Evolutionary conservation across 2,329 filamentous ascomycete genomes (phyloP).

Genomic region (Juglanconis oblonga): DNA sequence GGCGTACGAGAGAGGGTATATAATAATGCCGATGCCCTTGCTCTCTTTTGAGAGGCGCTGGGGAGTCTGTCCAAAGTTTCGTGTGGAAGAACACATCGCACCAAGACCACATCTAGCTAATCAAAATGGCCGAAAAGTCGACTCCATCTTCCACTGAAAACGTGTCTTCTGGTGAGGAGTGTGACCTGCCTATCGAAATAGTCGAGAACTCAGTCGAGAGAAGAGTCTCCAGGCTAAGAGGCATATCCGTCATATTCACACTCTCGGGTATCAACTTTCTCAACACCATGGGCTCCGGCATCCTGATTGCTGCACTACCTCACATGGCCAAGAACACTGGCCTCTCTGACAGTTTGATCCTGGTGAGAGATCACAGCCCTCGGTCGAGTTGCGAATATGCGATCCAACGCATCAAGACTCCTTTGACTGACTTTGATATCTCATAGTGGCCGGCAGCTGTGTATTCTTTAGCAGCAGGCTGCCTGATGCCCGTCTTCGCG

Average conservation of each 20-base stretch:
- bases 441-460: constrained; percentile 25
- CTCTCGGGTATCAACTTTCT: constrained; percentile 33
- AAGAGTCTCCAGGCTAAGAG: constrained; percentile 25
- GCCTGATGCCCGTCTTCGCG: constrained; percentile 33
- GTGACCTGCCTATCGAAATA: too few relatives aligned
- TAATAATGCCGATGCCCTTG: too few relatives aligned
- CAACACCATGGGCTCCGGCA: constrained; percentile 35
- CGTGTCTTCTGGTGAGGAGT: too few relatives aligned
- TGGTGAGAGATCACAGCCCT: constrained; percentile 6
- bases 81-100: too few relatives aligned
- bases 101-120: too few relatives aligned
- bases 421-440: neutral
- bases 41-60: too few relatives aligned
- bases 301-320: constrained; percentile 35
- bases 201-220: too few relatives aligned
- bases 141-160: too few relatives aligned
- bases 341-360: constrained; percentile 27
- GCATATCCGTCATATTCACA: constrained; percentile 29
- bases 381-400: neutral
- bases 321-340: constrained; percentile 35
- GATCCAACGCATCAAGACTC: too few relatives aligned
- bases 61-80: too few relatives aligned
- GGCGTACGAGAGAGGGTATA: too few relatives aligned
- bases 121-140: too few relatives aligned
- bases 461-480: constrained; percentile 23